Base-by-base conservation (phyloP, 495 filamentous ascomycete genomes). In the Viridothelium virens region DNA sequence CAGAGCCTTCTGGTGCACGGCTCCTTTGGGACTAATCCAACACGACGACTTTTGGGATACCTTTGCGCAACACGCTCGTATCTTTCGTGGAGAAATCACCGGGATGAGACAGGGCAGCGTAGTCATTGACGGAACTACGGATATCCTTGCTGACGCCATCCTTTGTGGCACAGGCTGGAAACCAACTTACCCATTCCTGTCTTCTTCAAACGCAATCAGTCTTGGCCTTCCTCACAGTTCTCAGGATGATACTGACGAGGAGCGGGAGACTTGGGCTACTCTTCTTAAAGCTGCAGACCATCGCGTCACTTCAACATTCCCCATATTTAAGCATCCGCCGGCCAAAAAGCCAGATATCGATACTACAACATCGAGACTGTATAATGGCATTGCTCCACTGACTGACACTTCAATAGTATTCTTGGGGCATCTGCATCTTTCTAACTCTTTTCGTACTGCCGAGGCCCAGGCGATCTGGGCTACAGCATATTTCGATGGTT, bases 391-490 rank as follows among this genome's bases (percentile, higher is more conserved):
- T 41, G 47, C 41, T 34, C 63, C 65, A 4, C 44, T 65, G 56
- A 31, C 64, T 33, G 78, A 80, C 69, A 66, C 70, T 38, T 78
- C 76, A 31, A 80, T 81, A 46, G 73, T 72, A 18, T 80, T 82
- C 65, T 67, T 82, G 25, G 74, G 79, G n/a, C 66, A 75, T 39
- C 56, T 72, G 16, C 46, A 67, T 9, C 62, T 77, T 11, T 66
- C 71, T 2, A 79, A 79, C 56, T 68, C 73, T 50, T 79, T 79
- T 68, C 72, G 71, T 65, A 74, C 67, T 9, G 77, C 75, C 46
- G 77, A 80, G 68, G 73, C 72, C n/a, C 80, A 82, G 68, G 70
- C 79, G 9, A 74, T 80, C 14, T 82, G 77, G 75, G 77, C 78
- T 18, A 77, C 76, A 16, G 78, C 77, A 10, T 77, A 70, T 53